Evolutionary conservation across 2,329 filamentous ascomycete species (phyloP).

Genomic region (Ophiostoma himal-ulmi): DNA sequence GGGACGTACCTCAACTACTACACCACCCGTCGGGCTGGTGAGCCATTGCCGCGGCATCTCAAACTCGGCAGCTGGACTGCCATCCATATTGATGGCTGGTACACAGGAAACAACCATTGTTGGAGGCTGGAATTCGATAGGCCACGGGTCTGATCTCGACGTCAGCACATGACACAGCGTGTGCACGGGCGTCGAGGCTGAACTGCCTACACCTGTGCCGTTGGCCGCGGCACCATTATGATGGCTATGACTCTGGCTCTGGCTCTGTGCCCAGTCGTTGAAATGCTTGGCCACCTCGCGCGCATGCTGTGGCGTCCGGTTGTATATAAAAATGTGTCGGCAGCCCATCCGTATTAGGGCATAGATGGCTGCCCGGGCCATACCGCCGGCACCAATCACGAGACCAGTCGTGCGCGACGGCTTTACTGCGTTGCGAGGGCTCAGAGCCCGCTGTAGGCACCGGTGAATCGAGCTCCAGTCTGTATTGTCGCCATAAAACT

Average conservation of each 20-base stretch:
- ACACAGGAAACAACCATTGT: slow-evolving; percentile 69
- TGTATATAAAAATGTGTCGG: slow-evolving; percentile 65
- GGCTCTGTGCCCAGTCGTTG: slow-evolving; percentile 45
- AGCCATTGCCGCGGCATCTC: slow-evolving; percentile 62
- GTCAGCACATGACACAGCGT: slow-evolving; percentile 50
- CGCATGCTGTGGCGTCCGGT: slow-evolving; percentile 58
- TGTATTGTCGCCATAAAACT: slow-evolving; percentile 55
- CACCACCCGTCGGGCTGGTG: slow-evolving; percentile 43
- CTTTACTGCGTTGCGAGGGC: slow-evolving; percentile 57
- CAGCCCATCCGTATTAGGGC: slow-evolving; percentile 68
- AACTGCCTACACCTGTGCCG: neutral
- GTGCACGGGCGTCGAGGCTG: slow-evolving; percentile 13
- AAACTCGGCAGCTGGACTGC: slow-evolving; percentile 59
- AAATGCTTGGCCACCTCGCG: slow-evolving; percentile 61
- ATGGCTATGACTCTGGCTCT: slow-evolving; percentile 31
- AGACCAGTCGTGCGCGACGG: slow-evolving; percentile 48
- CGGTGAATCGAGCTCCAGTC: slow-evolving; percentile 40
- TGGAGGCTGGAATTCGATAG: slow-evolving; percentile 53
- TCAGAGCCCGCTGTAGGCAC: slow-evolving; percentile 62
- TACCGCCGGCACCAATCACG: slow-evolving; percentile 60
- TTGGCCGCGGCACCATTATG: slow-evolving; percentile 8
- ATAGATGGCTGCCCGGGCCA: slow-evolving; percentile 69
- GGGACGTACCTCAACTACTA: slow-evolving; percentile 52
- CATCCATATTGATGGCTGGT: slow-evolving; percentile 57
- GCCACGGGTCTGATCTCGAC: slow-evolving; percentile 58